phyloP scores from a whole-genome alignment of 805 yeast genomes.

The Grigorovia yakushimaensis region DNA sequence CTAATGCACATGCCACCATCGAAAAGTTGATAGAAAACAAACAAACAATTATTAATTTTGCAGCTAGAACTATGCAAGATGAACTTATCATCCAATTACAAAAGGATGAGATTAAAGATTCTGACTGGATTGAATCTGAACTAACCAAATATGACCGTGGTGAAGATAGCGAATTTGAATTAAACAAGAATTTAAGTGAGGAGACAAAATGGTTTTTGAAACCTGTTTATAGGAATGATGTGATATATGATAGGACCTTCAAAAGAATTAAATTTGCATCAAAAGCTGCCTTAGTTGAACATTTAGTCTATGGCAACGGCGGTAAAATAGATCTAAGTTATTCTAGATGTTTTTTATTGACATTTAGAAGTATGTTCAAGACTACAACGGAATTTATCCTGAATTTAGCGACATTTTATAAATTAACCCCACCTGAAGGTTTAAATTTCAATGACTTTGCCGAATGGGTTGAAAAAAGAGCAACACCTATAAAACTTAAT shows the following conservation, averaged over 20 bases:
- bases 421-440: slow-evolving; percentile 76
- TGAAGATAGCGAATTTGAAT: not conserved
- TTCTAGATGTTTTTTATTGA: slow-evolving; percentile 38
- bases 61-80: slow-evolving; percentile 69
- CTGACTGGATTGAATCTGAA: slow-evolving; percentile 24
- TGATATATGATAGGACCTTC: slow-evolving; percentile 47
- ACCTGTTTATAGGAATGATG: slow-evolving; percentile 49
- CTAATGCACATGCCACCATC: slow-evolving; percentile 32
- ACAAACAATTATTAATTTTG: slow-evolving; percentile 58
- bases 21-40: slow-evolving; percentile 59
- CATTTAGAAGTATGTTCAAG: slow-evolving; percentile 66
- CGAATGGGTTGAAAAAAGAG: slow-evolving; percentile 63
- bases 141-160: slow-evolving; percentile 10
- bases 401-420: slow-evolving; percentile 52
- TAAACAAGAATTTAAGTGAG: not conserved
- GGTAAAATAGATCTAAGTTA: slow-evolving; percentile 58
- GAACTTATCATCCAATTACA: slow-evolving; percentile 53
- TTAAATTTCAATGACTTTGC: slow-evolving; percentile 72
- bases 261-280: slow-evolving; percentile 80
- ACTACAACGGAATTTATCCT: slow-evolving; percentile 48
- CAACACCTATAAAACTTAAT: slow-evolving; percentile 53
- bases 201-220: slow-evolving; percentile 60
- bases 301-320: slow-evolving; percentile 64
- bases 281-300: slow-evolving; percentile 63
- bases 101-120: slow-evolving; percentile 35